Percentiles rank a stretch among this genome's conserved stretches.
Conservation (phyloP, 768 basidiomycete genomes). For the Zangia roseola region DNA sequence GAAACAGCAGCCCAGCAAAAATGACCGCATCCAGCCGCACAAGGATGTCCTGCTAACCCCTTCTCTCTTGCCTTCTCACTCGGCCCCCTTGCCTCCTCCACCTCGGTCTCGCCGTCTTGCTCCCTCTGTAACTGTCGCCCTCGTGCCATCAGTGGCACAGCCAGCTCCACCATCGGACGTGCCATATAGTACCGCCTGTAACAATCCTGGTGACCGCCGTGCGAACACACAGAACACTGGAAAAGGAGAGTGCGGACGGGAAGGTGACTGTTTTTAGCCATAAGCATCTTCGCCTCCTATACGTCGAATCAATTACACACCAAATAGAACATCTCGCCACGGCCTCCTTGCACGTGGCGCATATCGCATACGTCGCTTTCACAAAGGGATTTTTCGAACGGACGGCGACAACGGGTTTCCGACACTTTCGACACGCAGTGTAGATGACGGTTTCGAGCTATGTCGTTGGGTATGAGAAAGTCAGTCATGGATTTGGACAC, state of each 20-base stretch:
- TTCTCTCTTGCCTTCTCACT: slow-evolving; percentile 7
- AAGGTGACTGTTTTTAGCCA: slow-evolving; percentile 48
- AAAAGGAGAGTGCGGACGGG: slow-evolving; percentile 71
- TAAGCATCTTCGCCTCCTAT: neutral
- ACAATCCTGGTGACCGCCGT: slow-evolving; percentile 81
- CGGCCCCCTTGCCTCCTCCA: slow-evolving; percentile 5
- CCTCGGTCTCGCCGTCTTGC: slow-evolving; percentile 13
- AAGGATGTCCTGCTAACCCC: slow-evolving; percentile 50
- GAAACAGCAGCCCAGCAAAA: slow-evolving; percentile 64
- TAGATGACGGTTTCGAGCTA: slow-evolving; percentile 75
- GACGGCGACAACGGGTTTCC: slow-evolving; percentile 52
- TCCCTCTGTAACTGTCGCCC: slow-evolving; percentile 25
- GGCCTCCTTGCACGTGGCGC: slow-evolving; percentile 50
- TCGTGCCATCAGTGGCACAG: slow-evolving; percentile 8
- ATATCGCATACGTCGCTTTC: slow-evolving; percentile 53
- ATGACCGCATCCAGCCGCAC: slow-evolving; percentile 83
- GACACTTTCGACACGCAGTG: slow-evolving; percentile 66
- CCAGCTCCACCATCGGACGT: slow-evolving; percentile 53
- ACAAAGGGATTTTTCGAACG: slow-evolving; percentile 29
- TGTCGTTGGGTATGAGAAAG: neutral
- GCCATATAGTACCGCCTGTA: slow-evolving; percentile 66
- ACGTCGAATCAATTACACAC: slow-evolving; percentile 38
- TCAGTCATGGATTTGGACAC: too few relatives aligned
- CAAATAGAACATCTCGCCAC: slow-evolving; percentile 68
- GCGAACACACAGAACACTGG: slow-evolving; percentile 72